These are phyloP conservation scores for Alternaria angustiovoidea DNA, from an alignment of 2,329 filamentous ascomycete genomes.

Conservation along the genomic window DNA sequence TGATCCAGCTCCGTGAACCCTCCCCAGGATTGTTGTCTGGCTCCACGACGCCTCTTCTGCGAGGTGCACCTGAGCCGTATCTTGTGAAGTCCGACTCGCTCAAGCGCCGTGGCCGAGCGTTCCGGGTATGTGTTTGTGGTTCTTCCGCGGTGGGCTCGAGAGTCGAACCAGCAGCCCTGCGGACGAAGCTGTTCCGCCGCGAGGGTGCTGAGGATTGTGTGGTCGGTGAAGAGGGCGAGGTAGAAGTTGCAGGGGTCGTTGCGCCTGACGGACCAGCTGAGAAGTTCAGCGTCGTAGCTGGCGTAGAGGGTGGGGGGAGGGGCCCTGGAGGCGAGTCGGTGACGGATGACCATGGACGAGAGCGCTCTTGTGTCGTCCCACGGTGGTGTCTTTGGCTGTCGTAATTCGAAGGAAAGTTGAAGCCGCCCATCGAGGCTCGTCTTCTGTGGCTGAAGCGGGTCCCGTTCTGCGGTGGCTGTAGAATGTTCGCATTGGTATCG, in stretches of 20 bases:
- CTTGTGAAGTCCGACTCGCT: constrained; percentile 68
- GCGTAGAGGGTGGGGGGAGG: constrained; percentile 69
- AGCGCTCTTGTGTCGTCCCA: constrained; percentile 49
- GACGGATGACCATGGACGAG: constrained; percentile 54
- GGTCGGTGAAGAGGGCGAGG: constrained; percentile 47
- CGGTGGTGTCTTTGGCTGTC: constrained; percentile 64
- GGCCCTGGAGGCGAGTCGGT: constrained; percentile 67
- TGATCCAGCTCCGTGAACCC: constrained; percentile 72
- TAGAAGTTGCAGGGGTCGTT: constrained; percentile 49
- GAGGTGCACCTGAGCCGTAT: constrained; percentile 68
- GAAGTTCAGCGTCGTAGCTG: constrained; percentile 64
- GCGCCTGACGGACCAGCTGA: constrained; percentile 63
- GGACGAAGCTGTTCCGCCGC: constrained; percentile 52
- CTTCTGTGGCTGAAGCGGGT: constrained; percentile 64
- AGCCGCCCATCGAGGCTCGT: constrained; percentile 62
- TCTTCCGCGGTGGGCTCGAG: constrained; percentile 55
- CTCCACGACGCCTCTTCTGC: constrained; percentile 70
- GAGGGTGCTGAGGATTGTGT: constrained; percentile 47
- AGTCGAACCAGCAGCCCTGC: constrained; percentile 50
- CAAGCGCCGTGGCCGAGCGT: constrained; percentile 62
- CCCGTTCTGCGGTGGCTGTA: constrained; percentile 63
- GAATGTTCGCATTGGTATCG: constrained; percentile 59
- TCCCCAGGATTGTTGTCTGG: constrained; percentile 64
- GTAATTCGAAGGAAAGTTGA: constrained; percentile 60
- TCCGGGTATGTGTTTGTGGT: constrained; percentile 48